These are phyloP conservation scores for Aspergillus avenaceus DNA, from an alignment of 495 filamentous ascomycete genomes.

Conservation along the genomic window DNA sequence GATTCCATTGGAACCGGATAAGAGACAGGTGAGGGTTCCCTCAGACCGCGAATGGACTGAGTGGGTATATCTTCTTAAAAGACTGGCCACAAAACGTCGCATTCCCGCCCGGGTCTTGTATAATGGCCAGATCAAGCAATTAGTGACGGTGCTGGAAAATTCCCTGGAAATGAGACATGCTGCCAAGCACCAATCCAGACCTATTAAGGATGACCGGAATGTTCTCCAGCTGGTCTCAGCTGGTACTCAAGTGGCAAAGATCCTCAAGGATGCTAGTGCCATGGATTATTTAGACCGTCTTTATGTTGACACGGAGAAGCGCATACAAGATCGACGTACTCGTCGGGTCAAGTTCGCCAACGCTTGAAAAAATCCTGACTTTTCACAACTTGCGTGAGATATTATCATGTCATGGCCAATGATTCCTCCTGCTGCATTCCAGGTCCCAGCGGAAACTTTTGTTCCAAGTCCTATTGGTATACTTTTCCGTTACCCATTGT, in stretches of 20 bases:
- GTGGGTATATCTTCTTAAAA: conserved; percentile 85
- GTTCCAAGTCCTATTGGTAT: background rate
- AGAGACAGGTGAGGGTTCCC: conserved; percentile 72
- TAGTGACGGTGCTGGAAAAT: conserved; percentile 78
- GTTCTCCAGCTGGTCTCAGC: conserved; percentile 83
- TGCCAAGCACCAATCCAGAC: conserved; percentile 76
- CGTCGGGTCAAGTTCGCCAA: conserved; percentile 44
- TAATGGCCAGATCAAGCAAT: conserved; percentile 85
- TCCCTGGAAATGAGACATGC: conserved; percentile 82
- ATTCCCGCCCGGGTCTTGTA: conserved; percentile 81
- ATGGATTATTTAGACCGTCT: conserved; percentile 77
- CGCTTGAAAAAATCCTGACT: conserved; percentile 28
- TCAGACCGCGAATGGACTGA: conserved; percentile 88
- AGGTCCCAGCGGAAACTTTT: background rate
- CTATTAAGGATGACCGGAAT: conserved; percentile 85
- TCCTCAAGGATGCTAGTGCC: conserved; percentile 73
- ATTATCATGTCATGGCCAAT: background rate
- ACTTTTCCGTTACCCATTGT: background rate
- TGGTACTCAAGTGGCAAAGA: conserved; percentile 81
- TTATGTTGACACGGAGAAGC: conserved; percentile 64
- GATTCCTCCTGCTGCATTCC: background rate
- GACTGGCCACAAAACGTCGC: conserved; percentile 77
- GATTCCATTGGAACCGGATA: conserved; percentile 74
- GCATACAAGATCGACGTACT: conserved; percentile 63
- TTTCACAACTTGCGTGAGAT: background rate